phyloP scores from a whole-genome alignment of 805 yeast species.

The Blastobotrys chiropterorum region DNA sequence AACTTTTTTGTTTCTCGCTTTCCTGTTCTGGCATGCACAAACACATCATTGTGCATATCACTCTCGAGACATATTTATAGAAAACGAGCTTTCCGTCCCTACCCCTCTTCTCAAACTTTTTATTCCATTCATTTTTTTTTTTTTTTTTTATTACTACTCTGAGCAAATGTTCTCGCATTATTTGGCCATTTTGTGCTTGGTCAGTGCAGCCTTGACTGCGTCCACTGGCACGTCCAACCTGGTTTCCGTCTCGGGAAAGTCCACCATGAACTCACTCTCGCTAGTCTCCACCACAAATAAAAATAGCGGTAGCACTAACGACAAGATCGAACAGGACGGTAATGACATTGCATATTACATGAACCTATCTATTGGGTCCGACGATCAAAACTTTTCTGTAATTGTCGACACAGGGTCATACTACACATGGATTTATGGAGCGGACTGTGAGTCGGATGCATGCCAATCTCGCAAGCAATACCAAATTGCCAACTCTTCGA shows the following conservation, averaged over 20 bases:
- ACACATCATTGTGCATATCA: neutral
- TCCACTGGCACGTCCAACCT: neutral
- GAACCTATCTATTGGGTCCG: conserved; percentile 22
- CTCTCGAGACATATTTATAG: neutral
- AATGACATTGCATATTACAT: conserved; percentile 27
- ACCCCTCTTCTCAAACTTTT: too few species aligned
- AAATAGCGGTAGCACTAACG: conserved; percentile 7
- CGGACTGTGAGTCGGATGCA: conserved; percentile 40
- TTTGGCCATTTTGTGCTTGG: neutral
- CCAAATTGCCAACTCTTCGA: conserved; percentile 14
- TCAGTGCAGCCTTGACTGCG: neutral
- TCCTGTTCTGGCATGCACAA: neutral
- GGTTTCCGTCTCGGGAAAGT: neutral
- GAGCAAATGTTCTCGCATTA: neutral
- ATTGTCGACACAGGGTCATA: conserved; percentile 63
- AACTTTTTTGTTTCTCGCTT: neutral
- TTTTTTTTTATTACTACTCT: neutral
- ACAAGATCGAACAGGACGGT: conserved; percentile 20
- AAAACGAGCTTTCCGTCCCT: neutral
- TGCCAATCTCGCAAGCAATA: conserved; percentile 34
- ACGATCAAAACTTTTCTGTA: conserved; percentile 38
- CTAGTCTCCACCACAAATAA: neutral
- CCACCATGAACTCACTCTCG: neutral
- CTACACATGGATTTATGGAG: conserved; percentile 56
- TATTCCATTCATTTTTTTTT: neutral